Conservation (phyloP, 306 rosid genomes). For the Cucumis sativus region Cucumber_9930_V3 NC_026660.2:23815001-23815500, state of each 20-base stretch:
- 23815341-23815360: slow-evolving; percentile 95
- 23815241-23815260: neutral
- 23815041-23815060: slow-evolving; percentile 77
- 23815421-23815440: slow-evolving; percentile 71
- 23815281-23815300: neutral
- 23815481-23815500: slow-evolving; percentile 34
- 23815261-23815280: neutral
- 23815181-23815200: slow-evolving; percentile 6
- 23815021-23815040: slow-evolving; percentile 86
- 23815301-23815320: neutral
- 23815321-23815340: slow-evolving; percentile 52
- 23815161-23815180: neutral
- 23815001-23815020: slow-evolving; percentile 67
- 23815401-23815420: slow-evolving; percentile 67
- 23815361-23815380: slow-evolving; percentile 89
- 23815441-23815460: slow-evolving; percentile 46
- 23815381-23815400: slow-evolving; percentile 90
- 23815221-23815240: neutral
- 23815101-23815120: neutral
- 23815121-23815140: neutral
- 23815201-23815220: neutral
- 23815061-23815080: neutral
- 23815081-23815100: neutral
- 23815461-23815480: slow-evolving; percentile 48
- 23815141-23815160: neutral